Conservation (phyloP, 768 basidiomycete genomes). For the Suillus subalutaceus region DNA sequence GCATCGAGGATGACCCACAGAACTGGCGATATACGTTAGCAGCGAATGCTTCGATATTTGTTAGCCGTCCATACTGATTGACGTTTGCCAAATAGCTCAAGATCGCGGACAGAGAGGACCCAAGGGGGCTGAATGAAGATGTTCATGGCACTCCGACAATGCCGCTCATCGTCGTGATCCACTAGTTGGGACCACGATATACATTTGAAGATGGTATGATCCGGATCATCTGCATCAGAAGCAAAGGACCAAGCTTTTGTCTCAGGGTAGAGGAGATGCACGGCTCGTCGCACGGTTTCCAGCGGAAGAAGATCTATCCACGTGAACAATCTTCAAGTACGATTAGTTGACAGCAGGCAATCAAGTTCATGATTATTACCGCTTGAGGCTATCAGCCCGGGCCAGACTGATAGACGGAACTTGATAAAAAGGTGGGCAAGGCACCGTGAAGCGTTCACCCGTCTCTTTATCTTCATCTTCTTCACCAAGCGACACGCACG, state of each 20-base stretch:
- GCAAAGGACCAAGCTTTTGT: slow-evolving; percentile 34
- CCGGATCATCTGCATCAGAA: slow-evolving; percentile 23
- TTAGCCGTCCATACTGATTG: slow-evolving; percentile 23
- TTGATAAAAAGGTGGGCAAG: slow-evolving; percentile 42
- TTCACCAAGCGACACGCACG: slow-evolving; percentile 36
- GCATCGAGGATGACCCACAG: slow-evolving; percentile 12
- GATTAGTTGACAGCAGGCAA: slow-evolving; percentile 7
- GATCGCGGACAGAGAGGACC: slow-evolving; percentile 36
- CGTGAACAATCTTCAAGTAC: slow-evolving; percentile 40
- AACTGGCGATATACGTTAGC: slow-evolving; percentile 23
- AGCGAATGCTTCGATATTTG: not conserved
- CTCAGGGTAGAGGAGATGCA: slow-evolving; percentile 36
- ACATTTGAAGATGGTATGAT: slow-evolving; percentile 25
- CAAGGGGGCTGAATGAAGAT: slow-evolving; percentile 43
- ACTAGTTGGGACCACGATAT: slow-evolving; percentile 29
- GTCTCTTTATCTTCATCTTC: slow-evolving; percentile 42
- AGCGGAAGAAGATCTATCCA: slow-evolving; percentile 59
- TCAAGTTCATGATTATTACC: slow-evolving; percentile 33
- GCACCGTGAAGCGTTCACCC: slow-evolving; percentile 46
- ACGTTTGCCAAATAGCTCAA: slow-evolving; percentile 34
- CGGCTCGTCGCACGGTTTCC: slow-evolving; percentile 47
- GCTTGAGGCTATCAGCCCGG: slow-evolving; percentile 44
- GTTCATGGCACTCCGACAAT: slow-evolving; percentile 15
- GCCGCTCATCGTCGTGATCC: slow-evolving; percentile 3
- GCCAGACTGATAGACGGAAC: slow-evolving; percentile 37